Base-by-base conservation (phyloP, 345 rosid genomes). In the Litchi chinensis region DNA sequence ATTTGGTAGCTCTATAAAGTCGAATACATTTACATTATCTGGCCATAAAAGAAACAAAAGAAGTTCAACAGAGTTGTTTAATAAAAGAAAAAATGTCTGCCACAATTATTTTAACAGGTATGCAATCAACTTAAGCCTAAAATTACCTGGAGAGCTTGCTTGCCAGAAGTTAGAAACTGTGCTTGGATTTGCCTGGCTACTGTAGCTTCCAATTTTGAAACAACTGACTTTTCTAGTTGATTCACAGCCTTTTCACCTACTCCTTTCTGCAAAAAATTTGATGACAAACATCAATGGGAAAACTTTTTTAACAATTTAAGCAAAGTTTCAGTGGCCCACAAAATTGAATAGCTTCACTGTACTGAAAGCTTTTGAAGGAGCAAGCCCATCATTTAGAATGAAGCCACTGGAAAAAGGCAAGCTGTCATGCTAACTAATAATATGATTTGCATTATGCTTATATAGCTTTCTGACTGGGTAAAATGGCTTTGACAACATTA, bases 81-180 rank as follows among this genome's bases (percentile, higher is more conserved):
- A 54, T 22, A 19, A 54, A 22, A 41, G 59, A 16, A 74, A 63
- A 32, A 68, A 56, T 32, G 88, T 80, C 80, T 92, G 6, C 3
- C 71, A 66, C 94, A 37, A 65, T 22, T 39, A 39, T 41, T 76
- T 56, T 19, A 41, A 39, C 8, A 44, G 39, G 26, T 37, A 52
- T 52, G n/a, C 79, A 66, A 65, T 76, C 12, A 69, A 32, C 21
- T 44, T 46, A 19, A 57, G 73, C 66, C 56, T 48, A 50, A 77
- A 77, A 63, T 69, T 83, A 89, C 97, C 97, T 90, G 94, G 44
- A 92, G 93, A 66, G 91, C 92, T 82, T 89, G 97, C 82, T 86
- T 92, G 67, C 97, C 94, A 75, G 90, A 87, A 79, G 92, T 90
- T 79, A 87, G 94, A 80, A 92, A 90, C 80, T 90, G 97, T 32